Percentiles rank a stretch among this genome's conserved stretches.
phyloP scores from a whole-genome alignment of 495 filamentous ascomycete genomes.

The Acidiella bohemica region DNA sequence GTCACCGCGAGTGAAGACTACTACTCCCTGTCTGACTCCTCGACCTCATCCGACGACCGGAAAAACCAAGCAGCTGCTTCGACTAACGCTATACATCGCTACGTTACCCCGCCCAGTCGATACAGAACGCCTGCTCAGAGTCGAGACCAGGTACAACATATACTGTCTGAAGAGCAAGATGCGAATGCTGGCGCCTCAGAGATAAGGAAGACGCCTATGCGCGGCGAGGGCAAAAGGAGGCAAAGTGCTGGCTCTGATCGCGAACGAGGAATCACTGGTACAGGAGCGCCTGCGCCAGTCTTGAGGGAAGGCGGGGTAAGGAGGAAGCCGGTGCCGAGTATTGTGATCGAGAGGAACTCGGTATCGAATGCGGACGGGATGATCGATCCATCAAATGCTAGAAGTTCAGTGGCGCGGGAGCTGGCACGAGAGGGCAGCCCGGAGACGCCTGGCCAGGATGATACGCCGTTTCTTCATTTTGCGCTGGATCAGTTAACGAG shows the following conservation, averaged over 20 bases:
- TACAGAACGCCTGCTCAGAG: slow-evolving; percentile 22
- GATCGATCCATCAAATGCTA: slow-evolving; percentile 6
- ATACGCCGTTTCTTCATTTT: slow-evolving; percentile 58
- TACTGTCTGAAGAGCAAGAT: not conserved
- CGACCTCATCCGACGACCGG: slow-evolving; percentile 33
- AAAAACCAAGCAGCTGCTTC: slow-evolving; percentile 27
- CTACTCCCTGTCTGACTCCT: slow-evolving; percentile 42
- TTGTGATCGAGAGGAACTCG: slow-evolving; percentile 11
- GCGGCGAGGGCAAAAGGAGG: slow-evolving; percentile 15
- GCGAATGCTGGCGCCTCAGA: slow-evolving; percentile 5
- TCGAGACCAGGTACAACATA: slow-evolving; percentile 3
- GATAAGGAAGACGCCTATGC: slow-evolving; percentile 19
- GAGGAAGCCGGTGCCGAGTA: slow-evolving; percentile 16
- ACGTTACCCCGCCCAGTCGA: slow-evolving; percentile 29
- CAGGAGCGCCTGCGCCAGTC: not conserved
- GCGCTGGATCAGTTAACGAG: slow-evolving; percentile 60
- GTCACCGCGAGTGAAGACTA: slow-evolving; percentile 55
- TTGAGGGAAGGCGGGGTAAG: slow-evolving; percentile 12
- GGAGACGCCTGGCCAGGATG: slow-evolving; percentile 50
- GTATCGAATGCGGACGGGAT: not conserved
- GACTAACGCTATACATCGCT: slow-evolving; percentile 34
- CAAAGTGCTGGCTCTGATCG: not conserved
- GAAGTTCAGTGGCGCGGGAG: slow-evolving; percentile 14
- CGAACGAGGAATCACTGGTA: not conserved
- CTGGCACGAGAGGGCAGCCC: slow-evolving; percentile 30